These are phyloP conservation scores for Alnus glutinosa DNA, from an alignment of 306 rosid genomes.

Conservation along the genomic window DNA sequence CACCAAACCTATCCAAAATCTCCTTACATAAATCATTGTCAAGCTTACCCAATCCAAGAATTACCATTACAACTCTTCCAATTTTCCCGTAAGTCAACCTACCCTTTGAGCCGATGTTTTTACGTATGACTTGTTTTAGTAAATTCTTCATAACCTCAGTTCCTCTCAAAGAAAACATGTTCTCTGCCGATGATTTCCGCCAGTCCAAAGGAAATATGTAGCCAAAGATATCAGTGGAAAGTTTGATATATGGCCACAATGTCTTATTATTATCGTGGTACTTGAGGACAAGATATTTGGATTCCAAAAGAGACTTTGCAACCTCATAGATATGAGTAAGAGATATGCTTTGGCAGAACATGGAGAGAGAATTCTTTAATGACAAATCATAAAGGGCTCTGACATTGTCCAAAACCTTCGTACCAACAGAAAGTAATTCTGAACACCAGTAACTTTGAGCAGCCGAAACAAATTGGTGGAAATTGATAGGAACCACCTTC, in stretches of 20 bases:
- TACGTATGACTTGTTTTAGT: constrained; percentile 30
- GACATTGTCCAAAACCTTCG: constrained; percentile 47
- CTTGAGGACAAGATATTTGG: constrained; percentile 23
- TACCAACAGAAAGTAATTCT: constrained; percentile 52
- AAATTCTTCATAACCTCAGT: constrained; percentile 34
- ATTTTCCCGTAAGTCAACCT: constrained; percentile 43
- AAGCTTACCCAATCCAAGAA: constrained; percentile 47
- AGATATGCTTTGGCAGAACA: constrained; percentile 30
- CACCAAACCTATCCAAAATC: constrained; percentile 25
- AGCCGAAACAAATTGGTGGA: constrained; percentile 32
- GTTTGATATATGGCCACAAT: constrained; percentile 20
- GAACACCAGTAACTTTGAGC: constrained; percentile 57
- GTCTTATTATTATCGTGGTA: background rate
- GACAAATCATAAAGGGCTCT: constrained; percentile 35
- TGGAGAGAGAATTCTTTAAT: constrained; percentile 9
- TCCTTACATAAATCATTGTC: constrained; percentile 17
- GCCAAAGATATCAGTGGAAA: constrained; percentile 31
- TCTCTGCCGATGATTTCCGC: constrained; percentile 32
- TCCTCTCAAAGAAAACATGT: constrained; percentile 43
- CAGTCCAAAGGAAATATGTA: constrained; percentile 47
- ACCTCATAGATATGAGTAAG: constrained; percentile 48
- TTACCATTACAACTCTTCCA: constrained; percentile 46
- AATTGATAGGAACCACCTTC: constrained; percentile 37
- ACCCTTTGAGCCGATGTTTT: constrained; percentile 14
- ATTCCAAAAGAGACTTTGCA: constrained; percentile 45